phyloP scores from a whole-genome alignment of 2,329 filamentous ascomycete genomes.

The Xylaria sp. region DNA sequence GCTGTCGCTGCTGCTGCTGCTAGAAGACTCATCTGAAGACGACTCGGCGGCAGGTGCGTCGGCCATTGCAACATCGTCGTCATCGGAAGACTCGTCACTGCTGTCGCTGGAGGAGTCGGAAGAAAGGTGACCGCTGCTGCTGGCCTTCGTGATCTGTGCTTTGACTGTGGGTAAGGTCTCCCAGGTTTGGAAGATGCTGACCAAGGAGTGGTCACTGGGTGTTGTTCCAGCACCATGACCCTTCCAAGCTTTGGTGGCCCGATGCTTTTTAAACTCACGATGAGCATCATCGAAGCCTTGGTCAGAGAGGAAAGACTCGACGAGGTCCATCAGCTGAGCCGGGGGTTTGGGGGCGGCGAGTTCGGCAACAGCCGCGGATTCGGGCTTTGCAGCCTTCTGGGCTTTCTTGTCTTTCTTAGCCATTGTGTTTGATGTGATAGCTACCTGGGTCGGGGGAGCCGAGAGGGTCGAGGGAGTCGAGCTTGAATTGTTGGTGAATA shows the following conservation, averaged over 20 bases:
- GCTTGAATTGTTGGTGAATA: constrained; percentile 50
- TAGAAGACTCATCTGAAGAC: constrained; percentile 41
- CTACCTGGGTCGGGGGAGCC: constrained; percentile 20
- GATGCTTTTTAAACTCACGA: constrained; percentile 71
- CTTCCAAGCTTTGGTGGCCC: constrained; percentile 63
- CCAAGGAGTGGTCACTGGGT: constrained; percentile 55
- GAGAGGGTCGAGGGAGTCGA: constrained; percentile 26
- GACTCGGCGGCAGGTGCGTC: constrained; percentile 53
- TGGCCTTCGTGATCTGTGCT: constrained; percentile 45
- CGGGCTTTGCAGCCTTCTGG: constrained; percentile 39
- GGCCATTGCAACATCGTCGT: constrained; percentile 61
- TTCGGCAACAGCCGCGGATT: constrained; percentile 22
- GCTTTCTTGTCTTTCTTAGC: constrained; percentile 45
- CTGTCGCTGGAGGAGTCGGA: constrained; percentile 44
- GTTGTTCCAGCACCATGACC: constrained; percentile 45
- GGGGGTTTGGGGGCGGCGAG: constrained; percentile 56
- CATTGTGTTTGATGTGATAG: constrained; percentile 37
- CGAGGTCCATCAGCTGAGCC: constrained; percentile 71
- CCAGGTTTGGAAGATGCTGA: constrained; percentile 64
- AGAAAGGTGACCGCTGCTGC: constrained; percentile 49
- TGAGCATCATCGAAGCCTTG: constrained; percentile 72
- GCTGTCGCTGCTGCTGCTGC: constrained; percentile 44
- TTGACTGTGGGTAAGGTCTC: constrained; percentile 52
- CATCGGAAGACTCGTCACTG: constrained; percentile 48
- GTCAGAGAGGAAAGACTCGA: constrained; percentile 73